Evolutionary conservation across 257 asterid genomes (phyloP).

Genomic region (Nicotiana knightiana): DNA sequence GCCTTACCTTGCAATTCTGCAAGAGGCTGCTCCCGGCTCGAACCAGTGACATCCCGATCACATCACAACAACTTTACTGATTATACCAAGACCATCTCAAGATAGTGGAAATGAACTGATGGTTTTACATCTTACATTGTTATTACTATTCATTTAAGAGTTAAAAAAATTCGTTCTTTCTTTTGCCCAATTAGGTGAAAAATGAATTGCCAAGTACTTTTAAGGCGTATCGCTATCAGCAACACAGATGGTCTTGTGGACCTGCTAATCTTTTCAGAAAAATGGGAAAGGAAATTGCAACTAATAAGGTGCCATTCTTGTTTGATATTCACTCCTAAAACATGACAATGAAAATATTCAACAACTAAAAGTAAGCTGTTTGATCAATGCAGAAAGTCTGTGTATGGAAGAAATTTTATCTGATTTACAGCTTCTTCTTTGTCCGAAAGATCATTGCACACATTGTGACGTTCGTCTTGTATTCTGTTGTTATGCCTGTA

Average conservation of each 20-base stretch:
- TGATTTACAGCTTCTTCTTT: slow-evolving; percentile 27
- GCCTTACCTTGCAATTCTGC: too few species aligned
- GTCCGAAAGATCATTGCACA: slow-evolving; percentile 26
- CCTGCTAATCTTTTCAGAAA: slow-evolving; percentile 87
- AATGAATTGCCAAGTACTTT: slow-evolving; percentile 92
- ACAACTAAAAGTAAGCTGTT: background rate
- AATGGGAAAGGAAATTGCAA: slow-evolving; percentile 66
- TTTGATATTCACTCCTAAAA: background rate
- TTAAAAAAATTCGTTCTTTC: background rate
- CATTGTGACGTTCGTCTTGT: slow-evolving; percentile 19
- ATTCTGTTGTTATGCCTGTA: slow-evolving; percentile 23
- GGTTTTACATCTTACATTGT: background rate
- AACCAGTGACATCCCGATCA: too few species aligned
- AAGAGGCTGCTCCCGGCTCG: too few species aligned
- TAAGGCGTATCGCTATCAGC: slow-evolving; percentile 83
- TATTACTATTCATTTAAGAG: background rate
- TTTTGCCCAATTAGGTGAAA: slow-evolving; percentile 48
- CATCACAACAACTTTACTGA: too few species aligned
- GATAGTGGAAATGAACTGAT: background rate
- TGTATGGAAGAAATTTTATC: slow-evolving; percentile 24
- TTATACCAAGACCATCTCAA: background rate
- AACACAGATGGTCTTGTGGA: slow-evolving; percentile 98
- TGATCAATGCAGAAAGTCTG: slow-evolving; percentile 21
- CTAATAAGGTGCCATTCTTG: slow-evolving; percentile 46
- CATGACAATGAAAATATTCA: background rate